These are phyloP conservation scores for Trichophyton schoenleinii DNA, from an alignment of 2,329 filamentous ascomycete species.

Conservation along the genomic window DNA sequence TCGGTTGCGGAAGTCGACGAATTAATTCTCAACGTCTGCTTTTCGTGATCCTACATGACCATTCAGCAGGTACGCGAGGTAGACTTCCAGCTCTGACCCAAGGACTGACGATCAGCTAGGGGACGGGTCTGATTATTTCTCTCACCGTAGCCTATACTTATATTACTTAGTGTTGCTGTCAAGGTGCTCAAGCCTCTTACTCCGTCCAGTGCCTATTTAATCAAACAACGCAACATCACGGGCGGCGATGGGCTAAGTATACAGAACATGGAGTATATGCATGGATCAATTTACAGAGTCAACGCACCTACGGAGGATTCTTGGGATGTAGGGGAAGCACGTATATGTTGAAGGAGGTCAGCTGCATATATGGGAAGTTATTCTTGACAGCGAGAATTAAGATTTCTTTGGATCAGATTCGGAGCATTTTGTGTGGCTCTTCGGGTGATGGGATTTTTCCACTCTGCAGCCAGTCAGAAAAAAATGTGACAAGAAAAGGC, in stretches of 20 bases:
- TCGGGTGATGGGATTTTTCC: neutral
- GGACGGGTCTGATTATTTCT: neutral
- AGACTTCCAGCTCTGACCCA: neutral
- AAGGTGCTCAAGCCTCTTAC: slow-evolving; percentile 2
- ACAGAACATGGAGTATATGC: neutral
- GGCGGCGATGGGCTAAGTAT: neutral
- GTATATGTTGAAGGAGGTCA: neutral
- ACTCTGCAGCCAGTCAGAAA: neutral
- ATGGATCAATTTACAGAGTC: neutral
- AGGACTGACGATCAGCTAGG: neutral
- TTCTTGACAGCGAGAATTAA: neutral
- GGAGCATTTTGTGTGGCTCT: slow-evolving; percentile 1
- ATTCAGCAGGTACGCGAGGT: neutral
- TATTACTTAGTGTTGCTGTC: neutral
- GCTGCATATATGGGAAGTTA: neutral
- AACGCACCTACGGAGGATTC: neutral
- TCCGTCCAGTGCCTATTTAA: neutral
- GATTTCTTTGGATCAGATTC: neutral
- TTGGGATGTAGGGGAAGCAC: neutral
- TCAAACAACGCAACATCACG: neutral
- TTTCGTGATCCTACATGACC: neutral
- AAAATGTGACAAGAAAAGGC: neutral
- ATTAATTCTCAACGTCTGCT: neutral
- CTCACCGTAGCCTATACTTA: neutral
- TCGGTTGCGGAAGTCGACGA: neutral